Evolutionary conservation across 2,329 filamentous ascomycete species (phyloP), one percentile per base, ranked within the genome.

Genomic region (Venturiaceae sp.): DNA sequence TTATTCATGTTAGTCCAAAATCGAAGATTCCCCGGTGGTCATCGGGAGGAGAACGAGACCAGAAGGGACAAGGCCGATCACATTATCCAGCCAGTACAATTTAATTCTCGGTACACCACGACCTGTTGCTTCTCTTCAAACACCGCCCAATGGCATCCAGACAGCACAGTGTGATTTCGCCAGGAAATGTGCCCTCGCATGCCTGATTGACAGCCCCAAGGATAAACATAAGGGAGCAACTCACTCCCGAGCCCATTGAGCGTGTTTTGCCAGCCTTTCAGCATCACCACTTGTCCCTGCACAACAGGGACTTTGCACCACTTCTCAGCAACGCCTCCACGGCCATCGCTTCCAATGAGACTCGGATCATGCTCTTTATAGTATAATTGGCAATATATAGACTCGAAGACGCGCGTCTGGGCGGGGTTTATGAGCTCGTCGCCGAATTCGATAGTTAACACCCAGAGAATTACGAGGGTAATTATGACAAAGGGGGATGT

Each of bases 281-380:
- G 68, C 71, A 77, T 75, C 13, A 81, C 79, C 46, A 84, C 69
- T 21, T 74, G 72, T 28, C 75, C 72, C 63, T 83, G 80, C 0
- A 84, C 78, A 2, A 70, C 66, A 0, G 71, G 65, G 3, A 67
- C 66, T 64, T 83, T 83, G 69, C 81, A 83, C 5, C 65, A 65
- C 19, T 70, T 65, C 58, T 81, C 78, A 1, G 68, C 68, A 55
- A 64, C 68, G 55, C 64, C 47, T 60, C 69, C 67, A 7, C 66
- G 65, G 9, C 69, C 63, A 26, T 57, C 59, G 7, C 59, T 61
- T 16, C 62, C 64, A 5, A 67, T 57, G 56, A 50, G 62, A 33
- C 62, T 63, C 0, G 74, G 66, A 26, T 71, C 63, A 47, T 74
- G 67, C 2, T 74, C 68, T 5, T 77, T 74, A 62, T 77, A 79